Base-by-base conservation (phyloP, 495 filamentous ascomycete species). In the Neurospora sp. region DNA sequence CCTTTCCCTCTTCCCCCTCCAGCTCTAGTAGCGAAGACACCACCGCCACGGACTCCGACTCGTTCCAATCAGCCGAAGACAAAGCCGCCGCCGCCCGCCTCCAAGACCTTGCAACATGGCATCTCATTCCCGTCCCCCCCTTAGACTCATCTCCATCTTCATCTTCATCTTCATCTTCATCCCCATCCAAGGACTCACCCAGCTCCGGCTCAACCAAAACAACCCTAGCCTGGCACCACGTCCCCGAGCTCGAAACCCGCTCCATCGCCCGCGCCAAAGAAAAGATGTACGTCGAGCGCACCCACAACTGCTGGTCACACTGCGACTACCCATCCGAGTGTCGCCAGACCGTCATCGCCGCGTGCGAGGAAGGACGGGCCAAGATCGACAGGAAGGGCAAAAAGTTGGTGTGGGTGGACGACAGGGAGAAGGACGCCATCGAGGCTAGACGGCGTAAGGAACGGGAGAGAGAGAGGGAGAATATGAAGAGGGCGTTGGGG, bases 291-390 rank as follows among this genome's bases (percentile, higher is more conserved):
- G 46, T 77, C 31, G 18, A 53, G 5, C 71, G 70, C 10, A 59
- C 69, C 39, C 77, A 84, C 40, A 71, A 82, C 74, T 87, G 85
- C 74, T 80, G 74, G 76, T 11, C 71, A 0, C 81, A 85, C 71
- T 87, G 84, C 70, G 81, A 85, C 70, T 85, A 74, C 31, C 85
- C 84, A 2, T 78, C 76, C 9, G 81, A 87, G 73, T 87, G 84
- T 68, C 72, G 77, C 12, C 78, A 83, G 22, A 74, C 41, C 0
- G 12, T 74, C 11, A 72, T 69, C 59, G 48, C n/a, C 1, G 74
- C 78, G 10, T 74, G 42, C 14, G 38, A 31, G 10, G 53, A 71
- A 65, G 72, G 73, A 0, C 68, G 75, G 35, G 73, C 61, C 22
- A 61, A 10, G 31, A 18, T 42, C 18, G 46, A 71, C 14, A 65